Evolutionary conservation across 2,329 filamentous ascomycete species (phyloP).

Genomic region (Exophiala spinifera): DNA sequence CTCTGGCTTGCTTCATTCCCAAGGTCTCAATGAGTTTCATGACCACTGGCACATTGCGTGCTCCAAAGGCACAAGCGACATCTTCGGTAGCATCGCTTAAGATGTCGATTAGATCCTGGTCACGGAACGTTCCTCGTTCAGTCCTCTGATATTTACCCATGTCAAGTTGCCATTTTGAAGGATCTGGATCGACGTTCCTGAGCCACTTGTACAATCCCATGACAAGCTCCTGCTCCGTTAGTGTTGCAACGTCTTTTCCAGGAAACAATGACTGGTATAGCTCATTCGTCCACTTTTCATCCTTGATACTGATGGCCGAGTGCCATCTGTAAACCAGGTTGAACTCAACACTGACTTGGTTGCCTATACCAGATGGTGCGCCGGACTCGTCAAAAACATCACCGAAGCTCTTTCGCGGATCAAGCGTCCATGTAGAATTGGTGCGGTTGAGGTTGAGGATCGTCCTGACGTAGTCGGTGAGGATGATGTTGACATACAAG

Average conservation of each 20-base stretch:
- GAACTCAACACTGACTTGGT: conserved; percentile 83
- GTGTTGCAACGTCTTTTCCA: conserved; percentile 51
- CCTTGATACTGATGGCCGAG: conserved; percentile 69
- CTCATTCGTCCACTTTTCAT: conserved; percentile 76
- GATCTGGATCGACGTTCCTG: conserved; percentile 60
- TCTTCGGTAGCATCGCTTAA: conserved; percentile 70
- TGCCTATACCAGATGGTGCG: conserved; percentile 70
- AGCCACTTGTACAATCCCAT: conserved; percentile 63
- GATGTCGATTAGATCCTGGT: conserved; percentile 72
- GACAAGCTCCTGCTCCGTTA: conserved; percentile 61
- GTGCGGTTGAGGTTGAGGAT: conserved; percentile 31
- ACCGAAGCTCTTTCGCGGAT: conserved; percentile 28
- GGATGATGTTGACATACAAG: conserved; percentile 31
- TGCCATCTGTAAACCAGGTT: conserved; percentile 88
- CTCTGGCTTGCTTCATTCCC: conserved; percentile 71
- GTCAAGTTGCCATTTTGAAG: conserved; percentile 65
- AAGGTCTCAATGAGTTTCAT: conserved; percentile 75
- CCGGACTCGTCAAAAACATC: conserved; percentile 41
- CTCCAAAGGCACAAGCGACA: conserved; percentile 62
- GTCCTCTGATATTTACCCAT: conserved; percentile 62
- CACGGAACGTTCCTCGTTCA: conserved; percentile 60
- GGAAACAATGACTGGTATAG: conserved; percentile 61
- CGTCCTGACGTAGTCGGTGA: conserved; percentile 31
- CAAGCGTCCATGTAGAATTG: conserved; percentile 30
- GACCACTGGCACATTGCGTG: conserved; percentile 67